Base-by-base conservation (phyloP, 2,329 filamentous ascomycete species). In the Colletotrichum spinosum region DNA sequence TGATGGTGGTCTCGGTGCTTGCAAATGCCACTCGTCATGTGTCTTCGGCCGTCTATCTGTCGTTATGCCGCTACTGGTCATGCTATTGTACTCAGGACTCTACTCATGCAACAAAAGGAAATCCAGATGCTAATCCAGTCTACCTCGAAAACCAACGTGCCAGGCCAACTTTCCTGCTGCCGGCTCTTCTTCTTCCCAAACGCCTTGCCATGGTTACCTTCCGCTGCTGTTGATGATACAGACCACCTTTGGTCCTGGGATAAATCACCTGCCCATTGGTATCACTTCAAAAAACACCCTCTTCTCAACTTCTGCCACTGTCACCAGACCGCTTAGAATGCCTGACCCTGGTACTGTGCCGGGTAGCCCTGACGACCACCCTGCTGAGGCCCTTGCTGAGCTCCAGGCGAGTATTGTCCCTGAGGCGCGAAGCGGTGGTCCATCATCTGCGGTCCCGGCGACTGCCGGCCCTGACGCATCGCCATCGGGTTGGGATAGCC, bases 321-420 rank as follows among this genome's bases (percentile, higher is more conserved):
- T 11, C 34, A 15, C n/a, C 4, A 7, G 10, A 15, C 25, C 44
- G 9, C 41, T 49, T 56, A 69, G 54, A 70, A 70, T 8, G 64
- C 76, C 55, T 79, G 77, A 10, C 78, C 76, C 53, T 81, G 78
- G 51, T 78, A 76, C 15, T 74, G 74, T 10, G 66, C 57, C 37
- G 48, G 63, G 48, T 42, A 65, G 8, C 42, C 50, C 42, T 56
- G 60, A 9, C 65, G 53, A 8, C 63, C 63, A 11, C 57, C 49
- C 44, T 65, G 67, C 42, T 60, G 67, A 53, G 53, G 51, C 3
- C 65, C 65, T 48, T 65, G 67, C 42, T 60, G 67, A 53, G 53
- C 46, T 5, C 65, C 65, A 8, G 58, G 50, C 11, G 67, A 66
- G 17, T 69, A 60, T 2, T 49, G 35, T 3, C 60, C 65, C 10